Percentiles rank a stretch among this genome's conserved stretches.
phyloP scores from a whole-genome alignment of 805 yeast genomes.

The Debaryomyces hansenii region DNA sequence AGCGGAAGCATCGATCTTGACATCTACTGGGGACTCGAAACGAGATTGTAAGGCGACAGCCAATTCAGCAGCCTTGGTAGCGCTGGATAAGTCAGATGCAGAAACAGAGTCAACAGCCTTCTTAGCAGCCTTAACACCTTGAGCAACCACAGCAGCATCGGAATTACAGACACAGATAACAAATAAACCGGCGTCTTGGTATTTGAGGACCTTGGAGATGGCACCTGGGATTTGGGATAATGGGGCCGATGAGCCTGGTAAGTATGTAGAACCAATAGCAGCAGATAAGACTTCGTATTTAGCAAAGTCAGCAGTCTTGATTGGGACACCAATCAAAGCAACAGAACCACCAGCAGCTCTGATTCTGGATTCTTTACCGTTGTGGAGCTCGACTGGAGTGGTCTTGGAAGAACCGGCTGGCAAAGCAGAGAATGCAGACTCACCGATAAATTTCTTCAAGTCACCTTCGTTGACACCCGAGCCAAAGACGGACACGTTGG shows the following conservation, averaged over 20 bases:
- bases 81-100: constrained; percentile 56
- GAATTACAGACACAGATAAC: constrained; percentile 63
- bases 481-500: constrained; percentile 70
- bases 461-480: constrained; percentile 74
- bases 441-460: constrained; percentile 63
- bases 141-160: constrained; percentile 56
- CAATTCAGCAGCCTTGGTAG: constrained; percentile 44
- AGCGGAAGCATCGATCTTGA: constrained; percentile 34
- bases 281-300: constrained; percentile 70
- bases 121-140: constrained; percentile 62
- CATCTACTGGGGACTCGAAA: constrained; percentile 28
- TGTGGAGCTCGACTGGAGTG: constrained; percentile 44
- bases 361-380: constrained; percentile 69
- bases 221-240: constrained; percentile 50
- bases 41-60: constrained; percentile 42
- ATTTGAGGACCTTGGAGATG: constrained; percentile 56
- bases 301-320: constrained; percentile 60
- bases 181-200: constrained; percentile 81
- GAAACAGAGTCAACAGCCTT: constrained; percentile 33
- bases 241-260: constrained; percentile 56
- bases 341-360: constrained; percentile 65
- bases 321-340: constrained; percentile 82
- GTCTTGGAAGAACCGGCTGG: constrained; percentile 56
- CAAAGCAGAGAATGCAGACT: constrained; percentile 63
- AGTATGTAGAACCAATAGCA: constrained; percentile 57